Evolutionary conservation across 1,284 basidiomycete genomes (phyloP), one percentile per base, ranked within the genome.

Genomic region (Mycosarcoma mackinlayi): DNA sequence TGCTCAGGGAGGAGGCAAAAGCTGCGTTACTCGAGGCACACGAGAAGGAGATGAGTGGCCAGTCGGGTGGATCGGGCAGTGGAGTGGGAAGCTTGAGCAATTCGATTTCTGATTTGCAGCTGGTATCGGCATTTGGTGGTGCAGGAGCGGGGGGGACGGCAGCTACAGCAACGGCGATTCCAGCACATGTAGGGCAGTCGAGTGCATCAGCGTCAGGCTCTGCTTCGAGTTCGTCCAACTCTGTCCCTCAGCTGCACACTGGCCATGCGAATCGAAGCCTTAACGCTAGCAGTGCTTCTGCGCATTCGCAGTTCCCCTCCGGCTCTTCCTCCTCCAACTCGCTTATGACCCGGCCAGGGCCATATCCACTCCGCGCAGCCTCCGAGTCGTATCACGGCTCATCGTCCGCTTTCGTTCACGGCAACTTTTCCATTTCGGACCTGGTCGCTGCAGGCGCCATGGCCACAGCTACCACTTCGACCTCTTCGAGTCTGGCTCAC

Each of bases 1-100:
- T 96, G 77, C 90, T 98, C 64, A 88, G 93, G 46, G 95, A 98
- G 84, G 95, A 98, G 80, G 82, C 80, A 6, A 70, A 72, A 24
- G 77, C 76, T 4, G 74, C 68, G 37, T 14, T 64, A 31, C 6
- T 64, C 25, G 56, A 70, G 41, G 61, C 71, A n/a, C 50, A 48
- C 19, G 62, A 65, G 38, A 65, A 70, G 45, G 68, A 62, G 40
- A 30, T 47, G 23, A 30, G 41, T 4, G 35, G 49, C 6, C 31
- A 35, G 6, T 46, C 45, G 13, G 38, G 28, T 5, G 47, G 47
- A 3, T 38, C 34, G 13, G 45, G 30, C 0, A 62, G 55, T 35
- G 60, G 62, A 23, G 39, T 39, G 27, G 35, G 51, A 7, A 67
- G 60, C 33, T 39, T 77, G 41, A 59, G 45, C 37, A 73, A 72